Evolutionary conservation across 2,329 filamentous ascomycete species (phyloP).

Genomic region (Neopestalotiopsis sp.): DNA sequence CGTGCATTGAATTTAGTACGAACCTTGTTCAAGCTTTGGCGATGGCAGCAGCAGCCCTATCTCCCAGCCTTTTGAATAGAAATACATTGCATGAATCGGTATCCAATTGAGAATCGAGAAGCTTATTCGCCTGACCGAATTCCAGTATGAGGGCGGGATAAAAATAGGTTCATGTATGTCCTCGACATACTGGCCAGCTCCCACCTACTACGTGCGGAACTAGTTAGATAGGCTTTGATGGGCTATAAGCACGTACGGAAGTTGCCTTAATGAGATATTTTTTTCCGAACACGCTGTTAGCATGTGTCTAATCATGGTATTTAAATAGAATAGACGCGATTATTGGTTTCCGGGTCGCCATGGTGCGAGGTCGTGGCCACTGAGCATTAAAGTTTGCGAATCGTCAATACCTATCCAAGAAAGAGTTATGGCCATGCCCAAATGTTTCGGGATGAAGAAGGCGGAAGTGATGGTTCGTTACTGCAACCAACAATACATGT

Average conservation of each 20-base stretch:
- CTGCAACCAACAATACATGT: too few relatives aligned
- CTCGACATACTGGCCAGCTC: not conserved
- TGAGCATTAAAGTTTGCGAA: too few relatives aligned
- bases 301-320: not conserved
- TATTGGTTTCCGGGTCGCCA: not conserved
- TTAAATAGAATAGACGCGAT: not conserved
- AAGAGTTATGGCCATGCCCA: too few relatives aligned
- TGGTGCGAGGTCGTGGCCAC: not conserved
- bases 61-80: not conserved
- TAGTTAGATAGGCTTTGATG: not conserved
- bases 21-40: constrained; percentile 8
- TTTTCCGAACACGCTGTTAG: not conserved
- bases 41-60: not conserved
- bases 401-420: too few relatives aligned
- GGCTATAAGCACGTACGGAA: not conserved
- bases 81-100: too few relatives aligned
- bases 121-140: not conserved
- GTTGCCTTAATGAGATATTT: not conserved
- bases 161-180: not conserved
- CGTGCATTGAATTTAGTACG: not conserved
- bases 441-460: too few relatives aligned
- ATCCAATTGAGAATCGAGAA: not conserved
- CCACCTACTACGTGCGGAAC: not conserved
- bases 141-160: not conserved
- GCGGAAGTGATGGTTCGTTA: too few relatives aligned